Evolutionary conservation across 2,329 filamentous ascomycete genomes (phyloP).

Genomic region (Hawksworthiomyces lignivorus): DNA sequence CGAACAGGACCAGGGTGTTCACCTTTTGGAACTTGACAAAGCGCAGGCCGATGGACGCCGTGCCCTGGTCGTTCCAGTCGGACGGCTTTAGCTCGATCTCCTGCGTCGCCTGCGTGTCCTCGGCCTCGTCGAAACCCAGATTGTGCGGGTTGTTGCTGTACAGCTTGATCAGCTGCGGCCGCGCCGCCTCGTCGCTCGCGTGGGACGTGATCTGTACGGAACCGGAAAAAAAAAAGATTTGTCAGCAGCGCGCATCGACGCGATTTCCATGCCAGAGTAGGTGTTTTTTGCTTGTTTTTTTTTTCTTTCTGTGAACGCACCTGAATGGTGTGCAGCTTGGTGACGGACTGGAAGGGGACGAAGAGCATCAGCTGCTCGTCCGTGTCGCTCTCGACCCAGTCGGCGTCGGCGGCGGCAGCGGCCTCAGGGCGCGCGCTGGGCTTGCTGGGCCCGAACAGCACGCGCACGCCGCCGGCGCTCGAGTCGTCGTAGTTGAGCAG

Average conservation of each 20-base stretch:
- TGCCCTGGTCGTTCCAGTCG: slow-evolving; percentile 78
- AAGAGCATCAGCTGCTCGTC: slow-evolving; percentile 95
- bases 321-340: slow-evolving; percentile 82
- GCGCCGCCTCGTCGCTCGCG: slow-evolving; percentile 63
- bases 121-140: slow-evolving; percentile 90
- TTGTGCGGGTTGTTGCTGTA: slow-evolving; percentile 87
- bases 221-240: slow-evolving; percentile 18
- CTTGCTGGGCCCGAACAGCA: slow-evolving; percentile 62
- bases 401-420: slow-evolving; percentile 26
- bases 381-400: slow-evolving; percentile 94
- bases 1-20: slow-evolving; percentile 76
- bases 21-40: slow-evolving; percentile 99
- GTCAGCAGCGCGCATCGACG: too few species aligned
- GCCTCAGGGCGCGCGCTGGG: slow-evolving; percentile 38
- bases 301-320: slow-evolving; percentile 37
- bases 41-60: slow-evolving; percentile 64
- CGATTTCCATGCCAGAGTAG: too few species aligned
- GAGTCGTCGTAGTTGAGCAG: slow-evolving; percentile 79
- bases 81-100: slow-evolving; percentile 62
- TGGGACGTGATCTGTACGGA: slow-evolving; percentile 68
- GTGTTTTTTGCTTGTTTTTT: too few species aligned
- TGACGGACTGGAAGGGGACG: slow-evolving; percentile 75
- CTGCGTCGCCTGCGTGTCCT: slow-evolving; percentile 76
- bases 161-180: slow-evolving; percentile 75
- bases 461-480: slow-evolving; percentile 62